Percentiles rank a stretch among this genome's conserved stretches.
Conservation (phyloP, 2,329 filamentous ascomycete species). For the Penicillium hesseltinei region DNA sequence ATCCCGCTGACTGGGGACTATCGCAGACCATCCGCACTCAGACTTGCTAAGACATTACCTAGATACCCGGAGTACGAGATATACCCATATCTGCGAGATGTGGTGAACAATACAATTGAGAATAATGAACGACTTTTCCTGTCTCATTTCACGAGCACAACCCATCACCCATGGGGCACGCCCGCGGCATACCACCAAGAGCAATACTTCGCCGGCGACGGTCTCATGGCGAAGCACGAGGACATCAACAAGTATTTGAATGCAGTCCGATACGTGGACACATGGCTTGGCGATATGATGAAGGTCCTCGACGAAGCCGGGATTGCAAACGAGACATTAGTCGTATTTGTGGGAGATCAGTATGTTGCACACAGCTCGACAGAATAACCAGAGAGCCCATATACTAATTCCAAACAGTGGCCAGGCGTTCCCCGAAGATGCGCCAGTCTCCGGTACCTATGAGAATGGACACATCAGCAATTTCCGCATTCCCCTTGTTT, state of each 20-base stretch:
- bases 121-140: slow-evolving; percentile 31
- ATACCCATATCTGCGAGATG: slow-evolving; percentile 25
- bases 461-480: slow-evolving; percentile 48
- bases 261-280: slow-evolving; percentile 41
- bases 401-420: slow-evolving; percentile 28
- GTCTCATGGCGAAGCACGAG: slow-evolving; percentile 27
- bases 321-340: slow-evolving; percentile 47
- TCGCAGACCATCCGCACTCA: neutral
- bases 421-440: slow-evolving; percentile 45
- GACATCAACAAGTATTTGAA: slow-evolving; percentile 46
- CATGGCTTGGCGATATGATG: slow-evolving; percentile 42
- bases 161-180: slow-evolving; percentile 45
- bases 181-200: slow-evolving; percentile 32
- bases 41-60: neutral
- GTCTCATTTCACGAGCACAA: slow-evolving; percentile 35
- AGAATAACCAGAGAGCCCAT: neutral
- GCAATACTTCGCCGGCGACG: slow-evolving; percentile 25
- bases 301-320: slow-evolving; percentile 43
- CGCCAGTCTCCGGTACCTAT: slow-evolving; percentile 40
- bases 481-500: slow-evolving; percentile 45
- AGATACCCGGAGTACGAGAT: slow-evolving; percentile 24
- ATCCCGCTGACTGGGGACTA: neutral
- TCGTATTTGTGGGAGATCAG: slow-evolving; percentile 47
- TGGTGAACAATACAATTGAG: slow-evolving; percentile 29
- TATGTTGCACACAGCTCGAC: slow-evolving; percentile 7